These are phyloP conservation scores for Mucor lusitanicus DNA, from an alignment of 371 early-diverging fungal genomes.

Conservation along the genomic window DNA sequence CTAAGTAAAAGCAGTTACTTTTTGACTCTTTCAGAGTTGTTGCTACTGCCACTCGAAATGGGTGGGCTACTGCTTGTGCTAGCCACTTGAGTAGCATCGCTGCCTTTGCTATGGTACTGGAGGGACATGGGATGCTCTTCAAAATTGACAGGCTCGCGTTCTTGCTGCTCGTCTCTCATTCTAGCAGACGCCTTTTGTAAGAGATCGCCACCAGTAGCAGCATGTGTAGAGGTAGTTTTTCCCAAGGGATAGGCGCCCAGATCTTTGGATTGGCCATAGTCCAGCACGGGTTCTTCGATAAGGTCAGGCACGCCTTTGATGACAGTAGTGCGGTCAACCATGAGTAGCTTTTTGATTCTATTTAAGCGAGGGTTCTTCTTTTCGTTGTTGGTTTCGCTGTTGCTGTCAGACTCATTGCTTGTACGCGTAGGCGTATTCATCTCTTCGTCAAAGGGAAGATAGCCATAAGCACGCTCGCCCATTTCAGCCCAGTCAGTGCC, in stretches of 20 bases:
- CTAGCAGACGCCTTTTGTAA: conserved; percentile 15
- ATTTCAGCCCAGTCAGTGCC: conserved; percentile 66
- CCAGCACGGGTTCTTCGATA: conserved; percentile 44
- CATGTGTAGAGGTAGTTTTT: neutral
- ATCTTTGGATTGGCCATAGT: conserved; percentile 40
- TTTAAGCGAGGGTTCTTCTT: conserved; percentile 12
- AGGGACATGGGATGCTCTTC: conserved; percentile 10
- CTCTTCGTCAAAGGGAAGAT: conserved; percentile 43
- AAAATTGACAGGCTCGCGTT: conserved; percentile 3
- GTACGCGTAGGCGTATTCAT: neutral
- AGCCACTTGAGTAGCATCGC: neutral
- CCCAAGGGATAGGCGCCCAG: conserved; percentile 11
- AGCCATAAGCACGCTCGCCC: conserved; percentile 72
- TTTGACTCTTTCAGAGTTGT: neutral
- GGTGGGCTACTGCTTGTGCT: neutral
- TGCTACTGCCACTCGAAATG: neutral
- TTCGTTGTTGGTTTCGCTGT: conserved; percentile 1
- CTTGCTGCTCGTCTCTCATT: conserved; percentile 10
- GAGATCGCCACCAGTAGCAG: conserved; percentile 13
- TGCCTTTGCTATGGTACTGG: neutral
- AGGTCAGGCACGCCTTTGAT: conserved; percentile 40
- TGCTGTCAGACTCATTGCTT: neutral
- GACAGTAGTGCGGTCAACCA: conserved; percentile 24
- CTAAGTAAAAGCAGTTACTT: neutral
- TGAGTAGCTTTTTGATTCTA: conserved; percentile 23